phyloP scores from a whole-genome alignment of 352 stramenopile species.

The Phytophthora idaei region DNA sequence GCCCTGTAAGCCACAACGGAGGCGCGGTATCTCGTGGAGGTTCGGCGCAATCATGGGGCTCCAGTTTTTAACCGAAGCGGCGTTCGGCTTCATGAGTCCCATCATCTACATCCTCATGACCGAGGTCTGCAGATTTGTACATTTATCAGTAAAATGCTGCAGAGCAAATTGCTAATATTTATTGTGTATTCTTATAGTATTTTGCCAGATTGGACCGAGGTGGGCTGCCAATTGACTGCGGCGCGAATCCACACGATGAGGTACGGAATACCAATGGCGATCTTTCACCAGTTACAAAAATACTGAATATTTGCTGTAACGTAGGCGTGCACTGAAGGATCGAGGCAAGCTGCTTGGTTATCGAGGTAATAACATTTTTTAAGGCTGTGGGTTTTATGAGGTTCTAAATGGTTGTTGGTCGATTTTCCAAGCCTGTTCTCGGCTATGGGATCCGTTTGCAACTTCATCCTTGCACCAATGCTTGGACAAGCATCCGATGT shows the following conservation, averaged over 20 bases:
- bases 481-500: constrained; percentile 76
- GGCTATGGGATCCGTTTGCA: constrained; percentile 56
- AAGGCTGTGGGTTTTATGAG: background rate
- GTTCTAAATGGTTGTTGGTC: background rate
- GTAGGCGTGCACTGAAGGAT: constrained; percentile 65
- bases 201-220: constrained; percentile 70
- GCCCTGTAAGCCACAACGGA: constrained; percentile 7
- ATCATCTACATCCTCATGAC: constrained; percentile 77
- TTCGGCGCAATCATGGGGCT: constrained; percentile 59
- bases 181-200: constrained; percentile 45
- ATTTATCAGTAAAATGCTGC: background rate
- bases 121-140: constrained; percentile 43
- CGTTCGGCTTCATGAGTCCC: constrained; percentile 73
- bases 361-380: constrained; percentile 46
- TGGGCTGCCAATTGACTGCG: constrained; percentile 66
- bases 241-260: constrained; percentile 44
- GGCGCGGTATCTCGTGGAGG: constrained; percentile 36
- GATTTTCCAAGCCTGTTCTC: constrained; percentile 55
- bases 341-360: constrained; percentile 71
- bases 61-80: constrained; percentile 60
- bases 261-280: constrained; percentile 20
- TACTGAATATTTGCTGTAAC: constrained; percentile 5
- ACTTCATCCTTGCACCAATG: constrained; percentile 74
- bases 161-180: constrained; percentile 4
- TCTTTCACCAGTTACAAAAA: background rate